A percentile compares a stretch with the other conserved stretches of the same genome.
Evolutionary conservation across 2,329 filamentous ascomycete species (phyloP).

Genomic region (Cercospora citrullina): DNA sequence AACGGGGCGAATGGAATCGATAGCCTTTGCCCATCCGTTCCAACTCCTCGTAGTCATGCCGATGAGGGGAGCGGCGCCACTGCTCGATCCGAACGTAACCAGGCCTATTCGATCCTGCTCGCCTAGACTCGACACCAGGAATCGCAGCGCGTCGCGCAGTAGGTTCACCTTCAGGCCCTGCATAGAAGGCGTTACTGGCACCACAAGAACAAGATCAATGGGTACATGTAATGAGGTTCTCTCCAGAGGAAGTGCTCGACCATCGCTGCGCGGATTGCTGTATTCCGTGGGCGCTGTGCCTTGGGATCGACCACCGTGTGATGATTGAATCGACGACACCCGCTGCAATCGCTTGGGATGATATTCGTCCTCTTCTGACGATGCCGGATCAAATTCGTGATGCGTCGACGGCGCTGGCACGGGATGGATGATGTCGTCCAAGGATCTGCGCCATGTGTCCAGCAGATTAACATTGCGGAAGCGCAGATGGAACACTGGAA

Average conservation of each 20-base stretch:
- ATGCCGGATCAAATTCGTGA: conserved; percentile 76
- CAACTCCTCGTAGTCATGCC: conserved; percentile 96
- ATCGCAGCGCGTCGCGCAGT: conserved; percentile 85
- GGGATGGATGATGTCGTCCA: conserved; percentile 74
- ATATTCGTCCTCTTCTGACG: conserved; percentile 42
- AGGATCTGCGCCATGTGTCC: conserved; percentile 84
- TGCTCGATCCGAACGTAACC: conserved; percentile 93
- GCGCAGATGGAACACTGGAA: conserved; percentile 90
- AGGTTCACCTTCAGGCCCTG: conserved; percentile 98
- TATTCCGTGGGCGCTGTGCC: conserved; percentile 93
- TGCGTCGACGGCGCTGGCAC: conserved; percentile 62
- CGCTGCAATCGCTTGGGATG: conserved; percentile 59
- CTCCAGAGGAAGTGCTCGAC: conserved; percentile 49
- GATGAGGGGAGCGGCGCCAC: conserved; percentile 90
- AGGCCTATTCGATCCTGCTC: conserved; percentile 95
- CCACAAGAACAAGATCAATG: conserved; percentile 92
- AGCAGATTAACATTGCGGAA: conserved; percentile 83
- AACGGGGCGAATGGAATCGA: conserved; percentile 85
- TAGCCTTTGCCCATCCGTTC: conserved; percentile 83
- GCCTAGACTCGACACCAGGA: conserved; percentile 85
- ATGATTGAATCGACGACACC: conserved; percentile 78
- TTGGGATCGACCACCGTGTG: conserved; percentile 78
- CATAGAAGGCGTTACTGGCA: conserved; percentile 97
- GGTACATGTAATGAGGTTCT: conserved; percentile 73
- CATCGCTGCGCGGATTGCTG: conserved; percentile 61